Conservation (phyloP, 2,329 filamentous ascomycete species). For the Trichoderma sp. region DNA sequence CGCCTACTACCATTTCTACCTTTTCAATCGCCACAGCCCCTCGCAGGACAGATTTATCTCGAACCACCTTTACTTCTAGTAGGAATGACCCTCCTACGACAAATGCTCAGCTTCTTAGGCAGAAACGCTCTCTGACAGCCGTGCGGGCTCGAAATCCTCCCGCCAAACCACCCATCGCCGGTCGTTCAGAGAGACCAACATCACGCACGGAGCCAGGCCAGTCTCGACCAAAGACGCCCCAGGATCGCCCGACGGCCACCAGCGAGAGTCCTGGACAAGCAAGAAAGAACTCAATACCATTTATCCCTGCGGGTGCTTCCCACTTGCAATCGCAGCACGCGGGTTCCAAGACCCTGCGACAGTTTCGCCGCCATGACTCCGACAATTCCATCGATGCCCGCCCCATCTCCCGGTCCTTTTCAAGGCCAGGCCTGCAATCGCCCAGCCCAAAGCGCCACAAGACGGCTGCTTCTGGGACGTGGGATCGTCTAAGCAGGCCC, state of each 20-base stretch:
- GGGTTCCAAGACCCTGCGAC: slow-evolving; percentile 65
- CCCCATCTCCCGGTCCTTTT: slow-evolving; percentile 56
- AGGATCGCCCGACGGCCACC: slow-evolving; percentile 56
- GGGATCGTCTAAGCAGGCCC: slow-evolving; percentile 72
- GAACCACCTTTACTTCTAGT: slow-evolving; percentile 51
- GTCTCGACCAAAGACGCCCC: slow-evolving; percentile 68
- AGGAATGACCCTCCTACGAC: slow-evolving; percentile 63
- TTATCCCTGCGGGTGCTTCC: slow-evolving; percentile 74
- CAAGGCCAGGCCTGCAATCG: slow-evolving; percentile 57
- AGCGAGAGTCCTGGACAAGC: slow-evolving; percentile 48
- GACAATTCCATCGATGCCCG: slow-evolving; percentile 63
- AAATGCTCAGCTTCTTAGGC: slow-evolving; percentile 60
- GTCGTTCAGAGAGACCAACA: slow-evolving; percentile 56
- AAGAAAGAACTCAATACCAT: slow-evolving; percentile 66
- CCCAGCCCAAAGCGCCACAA: slow-evolving; percentile 56
- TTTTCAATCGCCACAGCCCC: slow-evolving; percentile 58
- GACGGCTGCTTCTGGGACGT: slow-evolving; percentile 46
- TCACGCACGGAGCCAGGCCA: slow-evolving; percentile 56
- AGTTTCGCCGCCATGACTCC: slow-evolving; percentile 78
- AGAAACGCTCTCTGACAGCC: slow-evolving; percentile 64
- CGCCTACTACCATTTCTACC: slow-evolving; percentile 53
- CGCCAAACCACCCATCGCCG: slow-evolving; percentile 46
- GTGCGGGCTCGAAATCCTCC: slow-evolving; percentile 54
- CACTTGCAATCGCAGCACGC: slow-evolving; percentile 76
- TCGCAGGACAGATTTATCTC: slow-evolving; percentile 57